Base-by-base conservation (phyloP, 179 eudicot species). In the Silene vulgaris region DNA sequence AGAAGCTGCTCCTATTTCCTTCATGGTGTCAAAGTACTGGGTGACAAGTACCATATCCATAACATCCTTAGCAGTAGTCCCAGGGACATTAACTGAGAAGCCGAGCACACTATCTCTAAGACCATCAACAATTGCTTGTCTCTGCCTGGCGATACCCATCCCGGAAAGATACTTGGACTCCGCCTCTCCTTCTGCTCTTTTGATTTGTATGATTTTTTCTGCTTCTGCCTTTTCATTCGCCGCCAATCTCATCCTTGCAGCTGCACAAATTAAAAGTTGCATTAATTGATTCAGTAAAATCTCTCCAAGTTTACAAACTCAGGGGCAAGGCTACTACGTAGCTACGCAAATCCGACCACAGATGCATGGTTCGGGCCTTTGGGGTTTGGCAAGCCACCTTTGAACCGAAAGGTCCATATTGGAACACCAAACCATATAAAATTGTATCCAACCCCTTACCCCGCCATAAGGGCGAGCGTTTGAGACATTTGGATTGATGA, bases 21-120 rank as follows among this genome's bases (percentile, higher is more conserved):
- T 78, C 78, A 78, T 81, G 64, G 84, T 81, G 78, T 81, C 81
- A 17, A 81, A 81, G 74, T 81, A 81, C 59, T 81, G 81, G 1
- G 81, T 81, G 35, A 81, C 74, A 1, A 81, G 81, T 21, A 81
- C 79, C 81, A 81, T 74, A 69, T 78, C 84, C 81, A 81, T 78
- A 32, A 78, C 84, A 57, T 78, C 84, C 56, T 81, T 81, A 50
- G 84, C 79, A 54, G 65, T 71, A 50, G 81, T 78, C 17, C 84
- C 84, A 1, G 79, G 79, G 26, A 81, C 81, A 20, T 75, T 78
- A 3, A 13, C 79, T 0, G 84, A 70, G 71, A 81, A 78, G 5
- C 84, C 84, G 0, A 81, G 56, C 26, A 81, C 81, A 57, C 81
- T 78, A 4, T 81, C 84, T 65, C 78, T 77, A 1, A 81, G 81